phyloP scores from a whole-genome alignment of 345 rosid species.

The Syzygium jambos region DNA sequence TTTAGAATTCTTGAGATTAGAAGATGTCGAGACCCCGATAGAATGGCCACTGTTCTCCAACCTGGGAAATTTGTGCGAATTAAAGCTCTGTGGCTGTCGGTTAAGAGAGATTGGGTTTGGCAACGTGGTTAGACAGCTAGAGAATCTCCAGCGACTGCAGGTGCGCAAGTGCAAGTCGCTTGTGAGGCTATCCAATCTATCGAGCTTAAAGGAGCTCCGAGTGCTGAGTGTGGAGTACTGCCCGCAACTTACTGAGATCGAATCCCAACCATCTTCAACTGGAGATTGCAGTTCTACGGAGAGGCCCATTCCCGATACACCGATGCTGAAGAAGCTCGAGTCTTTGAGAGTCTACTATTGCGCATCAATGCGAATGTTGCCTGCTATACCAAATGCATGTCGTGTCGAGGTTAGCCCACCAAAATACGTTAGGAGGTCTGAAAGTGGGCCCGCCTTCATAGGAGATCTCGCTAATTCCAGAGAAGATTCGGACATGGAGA shows the following conservation, averaged over 20 bases:
- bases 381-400: neutral
- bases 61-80: neutral
- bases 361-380: neutral
- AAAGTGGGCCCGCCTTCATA: neutral
- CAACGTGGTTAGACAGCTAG: neutral
- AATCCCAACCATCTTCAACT: neutral
- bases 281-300: neutral
- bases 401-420: neutral
- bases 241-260: neutral
- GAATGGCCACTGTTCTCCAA: neutral
- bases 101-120: neutral
- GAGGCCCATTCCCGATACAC: neutral
- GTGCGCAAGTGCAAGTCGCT: neutral
- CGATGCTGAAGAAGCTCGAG: neutral
- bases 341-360: neutral
- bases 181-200: neutral
- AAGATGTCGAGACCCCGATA: neutral
- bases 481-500: too few species aligned
- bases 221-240: neutral
- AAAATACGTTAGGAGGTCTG: neutral
- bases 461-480: too few species aligned
- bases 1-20: neutral
- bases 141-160: neutral
- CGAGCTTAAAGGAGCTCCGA: neutral
- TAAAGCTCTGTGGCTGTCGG: neutral